These are phyloP conservation scores for Solanum peruvianum DNA, from an alignment of 257 asterid genomes.

Conservation along the genomic window DNA sequence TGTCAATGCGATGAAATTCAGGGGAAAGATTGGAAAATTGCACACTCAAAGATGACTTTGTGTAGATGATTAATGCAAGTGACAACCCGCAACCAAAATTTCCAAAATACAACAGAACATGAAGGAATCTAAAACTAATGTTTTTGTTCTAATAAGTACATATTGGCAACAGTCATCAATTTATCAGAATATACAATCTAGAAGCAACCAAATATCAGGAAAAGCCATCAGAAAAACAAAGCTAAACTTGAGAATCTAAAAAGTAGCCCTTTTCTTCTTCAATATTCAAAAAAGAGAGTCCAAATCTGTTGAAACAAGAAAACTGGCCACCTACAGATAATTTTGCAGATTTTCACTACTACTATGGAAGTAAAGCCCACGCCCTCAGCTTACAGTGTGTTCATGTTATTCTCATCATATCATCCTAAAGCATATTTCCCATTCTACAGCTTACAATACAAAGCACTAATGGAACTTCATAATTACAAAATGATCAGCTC, in stretches of 20 bases:
- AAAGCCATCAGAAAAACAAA: not conserved
- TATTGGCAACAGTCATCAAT: not conserved
- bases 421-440: not conserved
- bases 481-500: not conserved
- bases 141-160: not conserved
- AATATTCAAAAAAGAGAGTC: not conserved
- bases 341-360: not conserved
- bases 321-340: not conserved
- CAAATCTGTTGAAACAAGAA: not conserved
- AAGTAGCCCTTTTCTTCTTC: not conserved
- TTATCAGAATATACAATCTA: not conserved
- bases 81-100: not conserved
- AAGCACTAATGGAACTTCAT: not conserved
- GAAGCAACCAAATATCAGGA: not conserved
- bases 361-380: not conserved
- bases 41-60: not conserved
- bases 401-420: not conserved
- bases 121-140: not conserved
- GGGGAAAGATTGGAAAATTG: not conserved
- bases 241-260: not conserved
- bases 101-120: not conserved
- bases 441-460: not conserved
- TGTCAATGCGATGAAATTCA: not conserved
- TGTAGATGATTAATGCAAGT: not conserved
- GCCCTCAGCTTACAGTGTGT: not conserved